Conservation (phyloP, 768 basidiomycete species). For the Filobasidium wieringae region DNA sequence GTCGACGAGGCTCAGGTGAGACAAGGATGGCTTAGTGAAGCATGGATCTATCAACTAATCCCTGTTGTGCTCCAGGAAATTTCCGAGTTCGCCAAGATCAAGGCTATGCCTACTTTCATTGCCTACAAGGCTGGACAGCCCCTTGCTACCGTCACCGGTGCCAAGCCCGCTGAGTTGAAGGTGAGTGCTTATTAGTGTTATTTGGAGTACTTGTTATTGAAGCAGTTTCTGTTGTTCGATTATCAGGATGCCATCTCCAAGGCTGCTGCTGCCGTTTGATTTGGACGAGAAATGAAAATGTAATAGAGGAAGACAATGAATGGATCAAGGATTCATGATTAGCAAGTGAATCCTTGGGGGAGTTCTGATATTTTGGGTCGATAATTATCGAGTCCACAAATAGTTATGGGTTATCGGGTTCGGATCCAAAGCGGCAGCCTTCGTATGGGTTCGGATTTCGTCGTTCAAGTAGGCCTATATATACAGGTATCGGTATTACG, state of each 20-base stretch:
- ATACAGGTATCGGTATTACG: too few species aligned
- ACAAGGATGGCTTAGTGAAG: background rate
- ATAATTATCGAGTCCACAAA: too few species aligned
- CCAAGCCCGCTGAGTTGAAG: slow-evolving; percentile 33
- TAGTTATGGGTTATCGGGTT: too few species aligned
- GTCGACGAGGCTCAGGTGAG: slow-evolving; percentile 38
- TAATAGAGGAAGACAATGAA: too few species aligned
- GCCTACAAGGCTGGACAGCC: slow-evolving; percentile 38
- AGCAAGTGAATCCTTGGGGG: too few species aligned
- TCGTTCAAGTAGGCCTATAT: too few species aligned
- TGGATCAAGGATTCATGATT: too few species aligned
- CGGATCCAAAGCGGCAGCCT: too few species aligned
- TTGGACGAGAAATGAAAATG: too few species aligned
- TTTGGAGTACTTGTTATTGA: background rate
- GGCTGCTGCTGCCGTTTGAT: background rate
- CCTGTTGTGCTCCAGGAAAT: slow-evolving; percentile 25
- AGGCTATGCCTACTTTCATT: slow-evolving; percentile 42
- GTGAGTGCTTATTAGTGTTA: slow-evolving; percentile 15
- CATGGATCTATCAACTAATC: background rate
- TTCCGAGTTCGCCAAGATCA: slow-evolving; percentile 30
- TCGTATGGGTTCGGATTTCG: too few species aligned
- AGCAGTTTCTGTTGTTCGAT: background rate
- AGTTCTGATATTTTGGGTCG: too few species aligned
- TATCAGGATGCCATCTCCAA: background rate
- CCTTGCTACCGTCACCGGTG: slow-evolving; percentile 37